phyloP scores from a whole-genome alignment of 805 yeast genomes.

The Cyberlindnera amylophila region DNA sequence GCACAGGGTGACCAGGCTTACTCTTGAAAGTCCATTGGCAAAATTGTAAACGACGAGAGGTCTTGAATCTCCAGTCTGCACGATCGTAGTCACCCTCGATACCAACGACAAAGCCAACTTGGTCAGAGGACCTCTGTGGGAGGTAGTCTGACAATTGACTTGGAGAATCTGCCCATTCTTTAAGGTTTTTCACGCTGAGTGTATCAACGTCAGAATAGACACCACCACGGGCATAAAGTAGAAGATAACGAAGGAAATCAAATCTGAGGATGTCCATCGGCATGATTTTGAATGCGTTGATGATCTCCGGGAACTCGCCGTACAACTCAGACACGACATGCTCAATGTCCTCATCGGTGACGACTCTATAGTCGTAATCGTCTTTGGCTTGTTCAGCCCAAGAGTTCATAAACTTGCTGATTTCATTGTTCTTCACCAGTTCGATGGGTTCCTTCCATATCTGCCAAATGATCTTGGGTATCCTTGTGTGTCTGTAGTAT shows the following conservation, averaged over 20 bases:
- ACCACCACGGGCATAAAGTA: constrained; percentile 54
- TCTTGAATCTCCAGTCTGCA: constrained; percentile 50
- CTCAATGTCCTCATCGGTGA: constrained; percentile 40
- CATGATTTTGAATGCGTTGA: constrained; percentile 44
- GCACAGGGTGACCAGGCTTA: constrained; percentile 60
- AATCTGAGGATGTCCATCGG: constrained; percentile 51
- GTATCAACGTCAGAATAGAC: constrained; percentile 62
- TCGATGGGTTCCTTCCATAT: constrained; percentile 37
- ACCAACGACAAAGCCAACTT: constrained; percentile 50
- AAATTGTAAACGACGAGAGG: constrained; percentile 53
- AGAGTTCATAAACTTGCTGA: constrained; percentile 14
- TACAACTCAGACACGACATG: constrained; percentile 35
- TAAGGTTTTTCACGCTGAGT: constrained; percentile 38
- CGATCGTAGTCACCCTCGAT: constrained; percentile 52
- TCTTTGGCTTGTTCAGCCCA: constrained; percentile 18
- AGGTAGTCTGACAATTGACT: constrained; percentile 45
- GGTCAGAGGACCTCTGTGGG: neutral
- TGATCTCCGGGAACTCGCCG: constrained; percentile 44
- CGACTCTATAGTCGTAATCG: constrained; percentile 17
- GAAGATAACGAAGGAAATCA: constrained; percentile 54
- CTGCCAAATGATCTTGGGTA: constrained; percentile 48
- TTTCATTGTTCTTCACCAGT: constrained; percentile 29
- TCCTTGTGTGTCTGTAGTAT: constrained; percentile 18
- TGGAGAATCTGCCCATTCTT: constrained; percentile 54
- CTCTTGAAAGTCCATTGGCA: constrained; percentile 61